Base-by-base conservation (phyloP, 768 basidiomycete genomes). In the Mycena haematopus region DNA sequence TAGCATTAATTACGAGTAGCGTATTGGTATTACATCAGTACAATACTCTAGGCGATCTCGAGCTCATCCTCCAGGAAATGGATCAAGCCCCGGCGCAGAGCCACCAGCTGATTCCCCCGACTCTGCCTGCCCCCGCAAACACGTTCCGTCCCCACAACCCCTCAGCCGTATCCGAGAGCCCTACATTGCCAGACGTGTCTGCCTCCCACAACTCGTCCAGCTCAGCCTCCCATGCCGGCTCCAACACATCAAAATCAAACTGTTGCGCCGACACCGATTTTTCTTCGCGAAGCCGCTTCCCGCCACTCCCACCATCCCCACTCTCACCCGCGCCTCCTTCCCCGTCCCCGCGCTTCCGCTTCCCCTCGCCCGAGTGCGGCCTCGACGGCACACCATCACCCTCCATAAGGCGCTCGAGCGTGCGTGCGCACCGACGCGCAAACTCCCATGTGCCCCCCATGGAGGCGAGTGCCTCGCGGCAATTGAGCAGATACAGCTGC, bases 371-470 rank as follows among this genome's bases (percentile, higher is more conserved):
- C 14, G 53, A 54, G 8, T 17, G 53, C 40, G 53, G 53, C 53
- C 53, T 6, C 40, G 53, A 54, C 21, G 22, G 14, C 31, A 11
- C 40, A 2, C 44, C 17, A 46, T 71, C 72, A 6, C 61, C 66
- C 38, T 71, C 70, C 70, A 72, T 72, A 21, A 72, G 60, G 53
- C 53, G 68, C 62, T 74, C 69, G 15, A 74, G 63, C 22, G 69
- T 69, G 38, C 59, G 65, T 64, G 69, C 71, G 56, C 69, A 73
- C 35, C 71, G 60, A 44, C 65, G 60, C 36, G 72, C 74, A 22
- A 75, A 60, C 59, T 70, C 67, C 74, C 74, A 75, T 19, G 71
- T 72, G 1, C 49, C 65, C 11, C 73, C 71, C 51, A 73, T 70
- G 3, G 68, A 65, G 35, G 68, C 63, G 24, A 74, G 66, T n/a